Base-by-base conservation (phyloP, 2,329 filamentous ascomycete species). In the Hymenoscyphus repandus region DNA sequence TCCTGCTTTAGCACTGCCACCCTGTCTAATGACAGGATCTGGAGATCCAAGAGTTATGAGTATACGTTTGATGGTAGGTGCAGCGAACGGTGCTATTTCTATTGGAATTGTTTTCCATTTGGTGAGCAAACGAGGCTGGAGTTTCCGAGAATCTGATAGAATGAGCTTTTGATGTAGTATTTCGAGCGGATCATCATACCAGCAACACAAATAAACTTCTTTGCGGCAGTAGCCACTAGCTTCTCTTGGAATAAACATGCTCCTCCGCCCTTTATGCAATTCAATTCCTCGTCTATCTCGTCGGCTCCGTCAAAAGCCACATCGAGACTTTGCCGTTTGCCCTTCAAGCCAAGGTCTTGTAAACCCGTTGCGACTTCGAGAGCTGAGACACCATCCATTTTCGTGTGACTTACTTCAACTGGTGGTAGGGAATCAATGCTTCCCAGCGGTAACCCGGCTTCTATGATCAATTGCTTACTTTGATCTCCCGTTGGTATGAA, bases 231-330 rank as follows among this genome's bases (percentile, higher is more conserved):
- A 5, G 91, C 91, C 4, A 99, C 91, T 33, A 99, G 77, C 75
- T 99, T 99, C 73, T 99, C 93, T 70, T 97, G 93, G 74, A 96
- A 95, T 50, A 97, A 73, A 70, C 93, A 99, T n/a, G 90, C 93
- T 52, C 93, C 93, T 45, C 93, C 93, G 49, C 93, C 93, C 74
- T 97, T 97, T 74, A 99, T 97, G 66, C 92, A 90, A 71, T 97
- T 99, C 53, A 99, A 73, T 47, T 95, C 88, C 42, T 89, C 84
- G 67, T 99, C 93, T 31, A 99, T 90, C 74, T 99, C 93, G 68
- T 99, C 93, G 3, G 93, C 93, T 48, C 93, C 93, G 66, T 99
- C 93, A 67, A 99, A 99, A 45, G 88, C 88, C 15, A 97, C 86
- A 64, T 97, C 92, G 27, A 99, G 78, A 66, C 83, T 70, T 52